Evolutionary conservation across 371 early-diverging fungal genomes (phyloP), one percentile per base, ranked within the genome.

Genomic region (Rhizopus arrhizus): DNA sequence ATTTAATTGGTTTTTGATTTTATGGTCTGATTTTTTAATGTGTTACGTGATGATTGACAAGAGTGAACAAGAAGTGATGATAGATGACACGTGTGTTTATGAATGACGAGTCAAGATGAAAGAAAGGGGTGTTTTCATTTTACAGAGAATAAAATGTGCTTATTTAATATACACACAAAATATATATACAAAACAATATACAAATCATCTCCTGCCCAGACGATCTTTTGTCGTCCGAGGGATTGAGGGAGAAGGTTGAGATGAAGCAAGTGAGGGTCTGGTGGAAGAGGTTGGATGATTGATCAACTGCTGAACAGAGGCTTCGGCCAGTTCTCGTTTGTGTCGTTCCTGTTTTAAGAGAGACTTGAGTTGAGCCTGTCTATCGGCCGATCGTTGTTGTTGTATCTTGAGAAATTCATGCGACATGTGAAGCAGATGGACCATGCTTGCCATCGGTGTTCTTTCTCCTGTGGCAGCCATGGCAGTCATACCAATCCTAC

Each of bases 391-490:
- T 38, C 47, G 50, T 42, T 61, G 61, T 16, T 72, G 65, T 38
- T 67, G 74, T 32, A 62, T 45, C 42, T 70, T 57, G 7, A 72
- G 46, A 7, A 69, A 56, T 28, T 67, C 36, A 33, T 74, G 66
- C 7, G 74, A 56, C 58, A 62, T 58, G 12, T 68, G 61, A 4
- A 77, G 49, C 12, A 74, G 54, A 41, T 69, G 72, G 0, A 65
- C 64, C 72, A 77, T 64, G 45, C 71, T 70, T 12, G 65, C 53
- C 35, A 66, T 66, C 8, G 63, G 70, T 2, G 70, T 66, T 22
- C 62, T 54, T 40, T 66, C 54, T 10, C 56, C 59, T 11, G 60
- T 62, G 7, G 47, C 36, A 13, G 41, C 43, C 48, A 57, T 56
- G 40, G 60, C 57, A 28, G 48, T 46, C n/a, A 45, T 56, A 45